Evolutionary conservation across 805 yeast genomes (phyloP), one percentile per base, ranked within the genome.

Genomic region (Saturnispora kantuleensis): DNA sequence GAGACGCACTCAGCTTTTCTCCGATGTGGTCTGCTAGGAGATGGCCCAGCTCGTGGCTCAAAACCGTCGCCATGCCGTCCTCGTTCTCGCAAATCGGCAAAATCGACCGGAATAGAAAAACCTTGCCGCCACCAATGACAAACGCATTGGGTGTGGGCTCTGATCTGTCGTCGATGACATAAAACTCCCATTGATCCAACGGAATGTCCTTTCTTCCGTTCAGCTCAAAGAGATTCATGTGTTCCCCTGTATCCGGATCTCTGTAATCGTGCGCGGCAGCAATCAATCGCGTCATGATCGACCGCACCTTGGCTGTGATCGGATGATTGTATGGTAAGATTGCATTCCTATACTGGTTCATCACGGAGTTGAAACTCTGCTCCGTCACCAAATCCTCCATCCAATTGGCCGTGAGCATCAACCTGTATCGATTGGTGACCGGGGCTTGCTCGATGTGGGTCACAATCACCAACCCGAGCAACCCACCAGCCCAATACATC

Each of bases 121-220:
- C 95, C 61, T 89, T 89, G 6, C 98, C 98, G 49, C 93, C 90
- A 16, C 97, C 97, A 31, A 93, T 68, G 15, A 93, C 96, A 64
- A 93, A 90, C 1, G 98, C 98, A 64, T 93, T 93, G 3, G 98
- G 97, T 2, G 97, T 95, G 12, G 95, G 89, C 13, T 42, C 31
- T 3, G 56, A 55, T 46, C 50, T 77, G 46, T 77, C 81, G 50
- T 81, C 74, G 16, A 86, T 81, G 17, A 93, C 84, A 58, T 86
- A 86, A 28, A 93, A 76, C 51, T 75, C 68, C 97, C 98, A 93
- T 35, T 80, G 70, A 11, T 61, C 52, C 1, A 56, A 47, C 6
- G 64, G 62, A 5, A 57, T 41, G 26, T 54, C 52, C n/a, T 54
- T 50, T 4, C 50, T 54, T 5, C 57, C 55, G 29, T 41, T 17